Evolutionary conservation across 495 filamentous ascomycete species (phyloP), one percentile per base, ranked within the genome.

Genomic region (Mytilinidion resinicola): DNA sequence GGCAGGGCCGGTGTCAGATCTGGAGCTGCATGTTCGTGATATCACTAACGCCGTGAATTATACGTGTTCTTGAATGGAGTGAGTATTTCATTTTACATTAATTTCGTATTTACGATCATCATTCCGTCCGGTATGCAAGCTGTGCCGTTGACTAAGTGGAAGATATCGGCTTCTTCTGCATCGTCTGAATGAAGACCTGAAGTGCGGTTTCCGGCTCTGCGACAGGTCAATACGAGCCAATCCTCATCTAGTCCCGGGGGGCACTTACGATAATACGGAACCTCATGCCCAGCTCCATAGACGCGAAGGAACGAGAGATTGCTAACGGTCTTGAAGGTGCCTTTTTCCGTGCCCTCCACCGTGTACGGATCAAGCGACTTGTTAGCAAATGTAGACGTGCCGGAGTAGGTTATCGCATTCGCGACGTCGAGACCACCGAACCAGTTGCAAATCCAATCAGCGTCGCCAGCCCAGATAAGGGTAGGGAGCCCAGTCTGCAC

Each of bases 361-460:
- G 70, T 82, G 63, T 82, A 82, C 10, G 71, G 60, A 15, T 53
- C 64, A 21, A 81, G 51, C 0, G 67, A 37, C 38, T 69, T 70
- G 38, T 63, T 54, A 9, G 64, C 61, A 62, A 82, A 83, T 1
- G 70, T 59, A 1, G 67, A 50, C 12, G 68, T 58, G 7, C 74
- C 74, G 25, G 62, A 36, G 38, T 65, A 65, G 9, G 38, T 20
- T 19, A 65, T 52, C 20, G 71, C 70, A 39, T 82, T 70, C 17
- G 77, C 79, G 20, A 73, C 75, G 0, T 57, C 69, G 9, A 74
- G 66, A 10, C 57, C 69, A 25, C 80, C 80, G 35, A 74, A 65
- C 76, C 77, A 82, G 67, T 83, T 82, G 62, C 77, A 82, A 60
- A 81, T 79, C 70, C 72, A 82, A 63, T 63, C 60, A 33, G 60